Conservation (phyloP, 768 basidiomycete genomes). For the Leucocoprinus birnbaumii region DNA sequence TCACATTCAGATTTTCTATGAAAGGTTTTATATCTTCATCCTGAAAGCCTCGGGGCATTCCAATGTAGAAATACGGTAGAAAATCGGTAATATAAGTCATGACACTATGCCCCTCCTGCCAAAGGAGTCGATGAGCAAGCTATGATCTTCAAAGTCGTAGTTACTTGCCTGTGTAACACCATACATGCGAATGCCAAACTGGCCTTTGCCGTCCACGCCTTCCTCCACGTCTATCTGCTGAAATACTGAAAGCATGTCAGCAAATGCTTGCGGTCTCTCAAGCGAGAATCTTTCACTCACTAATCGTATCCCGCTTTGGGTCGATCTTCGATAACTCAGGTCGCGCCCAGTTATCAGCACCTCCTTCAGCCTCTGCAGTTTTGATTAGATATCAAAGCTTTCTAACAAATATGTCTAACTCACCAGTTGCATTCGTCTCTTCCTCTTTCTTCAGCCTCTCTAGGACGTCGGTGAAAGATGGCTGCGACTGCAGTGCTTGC, state of each 20-base stretch:
- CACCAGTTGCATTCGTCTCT: conserved; percentile 37
- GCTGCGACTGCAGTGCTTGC: conserved; percentile 30
- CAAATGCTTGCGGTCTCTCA: neutral
- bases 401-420: conserved; percentile 16
- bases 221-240: conserved; percentile 95
- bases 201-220: conserved; percentile 6
- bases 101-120: conserved; percentile 83
- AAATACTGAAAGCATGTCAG: conserved; percentile 54
- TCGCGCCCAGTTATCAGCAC: conserved; percentile 72
- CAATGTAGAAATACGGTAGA: conserved; percentile 90
- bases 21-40: conserved; percentile 66
- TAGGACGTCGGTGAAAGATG: conserved; percentile 60
- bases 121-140: neutral
- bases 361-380: conserved; percentile 65
- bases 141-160: neutral
- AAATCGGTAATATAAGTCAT: conserved; percentile 81
- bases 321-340: conserved; percentile 56
- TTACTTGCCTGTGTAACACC: conserved; percentile 80
- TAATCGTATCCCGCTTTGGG: conserved; percentile 60
- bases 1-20: conserved; percentile 69
- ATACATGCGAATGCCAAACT: conserved; percentile 60
- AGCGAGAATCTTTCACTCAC: conserved; percentile 37
- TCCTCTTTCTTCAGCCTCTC: conserved; percentile 57
- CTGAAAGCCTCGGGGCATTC: conserved; percentile 81
- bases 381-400: neutral